Percentiles rank a stretch among this genome's conserved stretches.
Conservation (phyloP, 2,329 filamentous ascomycete genomes). For the Ambrosiella xylebori region DNA sequence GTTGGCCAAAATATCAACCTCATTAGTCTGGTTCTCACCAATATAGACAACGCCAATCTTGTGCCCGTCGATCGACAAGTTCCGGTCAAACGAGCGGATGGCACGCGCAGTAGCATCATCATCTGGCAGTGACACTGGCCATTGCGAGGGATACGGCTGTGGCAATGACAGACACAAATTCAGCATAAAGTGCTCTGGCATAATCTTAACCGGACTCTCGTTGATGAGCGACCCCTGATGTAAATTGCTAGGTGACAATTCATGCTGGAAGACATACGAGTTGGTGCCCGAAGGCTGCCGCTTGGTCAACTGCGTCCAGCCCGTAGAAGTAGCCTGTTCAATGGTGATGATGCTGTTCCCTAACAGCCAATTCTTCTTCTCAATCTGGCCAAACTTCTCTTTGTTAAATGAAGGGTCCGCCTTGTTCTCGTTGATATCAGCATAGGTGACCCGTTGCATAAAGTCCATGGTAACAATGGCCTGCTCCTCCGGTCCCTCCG, state of each 20-base stretch:
- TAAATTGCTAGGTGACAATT: conserved; percentile 38
- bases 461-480: conserved; percentile 88
- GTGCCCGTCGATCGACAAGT: conserved; percentile 80
- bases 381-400: conserved; percentile 46
- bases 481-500: conserved; percentile 66
- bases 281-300: conserved; percentile 53
- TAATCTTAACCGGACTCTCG: conserved; percentile 40
- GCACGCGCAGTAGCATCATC: conserved; percentile 55
- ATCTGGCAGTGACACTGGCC: conserved; percentile 58
- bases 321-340: conserved; percentile 48
- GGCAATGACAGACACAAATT: conserved; percentile 49
- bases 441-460: conserved; percentile 76
- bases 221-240: conserved; percentile 29
- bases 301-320: conserved; percentile 54
- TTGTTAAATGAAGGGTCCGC: conserved; percentile 48
- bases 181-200: conserved; percentile 59
- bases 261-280: conserved; percentile 40
- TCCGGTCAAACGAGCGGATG: conserved; percentile 68
- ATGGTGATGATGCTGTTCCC: conserved; percentile 60
- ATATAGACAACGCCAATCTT: conserved; percentile 93
- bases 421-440: conserved; percentile 63
- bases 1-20: conserved; percentile 75
- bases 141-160: conserved; percentile 38
- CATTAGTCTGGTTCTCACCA: conserved; percentile 66
- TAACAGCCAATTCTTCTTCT: conserved; percentile 52